Conservation (phyloP, 2,329 filamentous ascomycete genomes). For the Phialocephala sp. region DNA sequence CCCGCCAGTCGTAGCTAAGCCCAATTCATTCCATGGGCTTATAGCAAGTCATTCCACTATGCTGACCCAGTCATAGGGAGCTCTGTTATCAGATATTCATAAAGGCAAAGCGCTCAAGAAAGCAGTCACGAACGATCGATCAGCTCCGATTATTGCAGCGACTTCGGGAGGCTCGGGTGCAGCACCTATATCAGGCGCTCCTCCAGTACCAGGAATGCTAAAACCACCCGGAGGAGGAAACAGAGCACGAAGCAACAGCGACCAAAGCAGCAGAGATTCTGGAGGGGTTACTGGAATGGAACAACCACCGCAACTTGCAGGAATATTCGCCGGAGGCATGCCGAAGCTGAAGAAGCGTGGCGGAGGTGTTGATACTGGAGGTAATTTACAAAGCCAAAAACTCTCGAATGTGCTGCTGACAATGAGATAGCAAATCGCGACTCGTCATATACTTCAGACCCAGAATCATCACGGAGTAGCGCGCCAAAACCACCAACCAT, state of each 20-base stretch:
- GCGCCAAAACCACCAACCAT: constrained; percentile 62
- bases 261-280: constrained; percentile 60
- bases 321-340: constrained; percentile 92
- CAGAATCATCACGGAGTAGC: constrained; percentile 68
- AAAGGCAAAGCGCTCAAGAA: constrained; percentile 85
- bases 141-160: constrained; percentile 73
- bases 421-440: constrained; percentile 61
- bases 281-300: constrained; percentile 53
- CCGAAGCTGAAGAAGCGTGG: constrained; percentile 90
- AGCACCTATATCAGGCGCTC: constrained; percentile 74
- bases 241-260: constrained; percentile 83
- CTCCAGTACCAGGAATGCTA: constrained; percentile 73
- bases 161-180: constrained; percentile 59
- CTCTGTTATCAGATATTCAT: constrained; percentile 84
- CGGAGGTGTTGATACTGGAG: constrained; percentile 78
- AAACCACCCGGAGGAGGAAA: constrained; percentile 64
- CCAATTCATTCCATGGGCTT: constrained; percentile 30
- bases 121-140: constrained; percentile 89
- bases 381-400: constrained; percentile 44
- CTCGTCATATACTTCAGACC: constrained; percentile 80
- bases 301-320: constrained; percentile 79
- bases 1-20: constrained; percentile 32
- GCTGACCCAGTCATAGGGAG: constrained; percentile 63
- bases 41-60: constrained; percentile 31
- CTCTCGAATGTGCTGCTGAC: constrained; percentile 32